Percentiles rank a stretch among this genome's conserved stretches.
Conservation (phyloP, 331 rosid species). For the Quercus lobata region DNA sequence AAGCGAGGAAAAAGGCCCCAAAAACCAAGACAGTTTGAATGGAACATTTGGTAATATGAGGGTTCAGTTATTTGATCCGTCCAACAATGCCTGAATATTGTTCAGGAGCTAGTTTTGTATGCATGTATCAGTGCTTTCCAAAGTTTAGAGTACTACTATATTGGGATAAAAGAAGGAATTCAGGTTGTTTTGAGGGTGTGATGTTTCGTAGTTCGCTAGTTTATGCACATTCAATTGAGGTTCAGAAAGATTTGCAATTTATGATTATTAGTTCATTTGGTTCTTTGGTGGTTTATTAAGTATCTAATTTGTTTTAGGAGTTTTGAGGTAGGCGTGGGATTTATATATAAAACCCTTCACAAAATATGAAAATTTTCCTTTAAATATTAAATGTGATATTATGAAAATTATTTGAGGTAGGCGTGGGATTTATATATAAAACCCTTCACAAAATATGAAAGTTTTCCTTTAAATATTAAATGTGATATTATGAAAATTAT, state of each 20-base stretch:
- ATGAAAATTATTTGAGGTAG: not conserved
- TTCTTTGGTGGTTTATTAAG: not conserved
- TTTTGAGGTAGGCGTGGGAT: not conserved
- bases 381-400: no score
- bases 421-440: not conserved
- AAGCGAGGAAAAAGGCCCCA: constrained; percentile 37
- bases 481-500: no score
- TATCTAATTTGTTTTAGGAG: not conserved
- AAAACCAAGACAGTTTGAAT: constrained; percentile 48
- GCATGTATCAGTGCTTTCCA: constrained; percentile 1
- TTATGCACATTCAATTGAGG: constrained; percentile 18
- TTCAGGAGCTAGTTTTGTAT: constrained; percentile 26
- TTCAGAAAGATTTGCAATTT: constrained; percentile 1
- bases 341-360: not conserved
- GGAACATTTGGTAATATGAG: not conserved
- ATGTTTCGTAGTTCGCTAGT: not conserved
- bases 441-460: no score
- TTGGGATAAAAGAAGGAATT: not conserved
- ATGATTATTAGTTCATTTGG: not conserved
- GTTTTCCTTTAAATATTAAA: no score
- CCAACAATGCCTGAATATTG: constrained; percentile 1
- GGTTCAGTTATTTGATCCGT: constrained; percentile 1
- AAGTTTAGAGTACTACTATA: constrained; percentile 1
- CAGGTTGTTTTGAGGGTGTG: constrained; percentile 12
- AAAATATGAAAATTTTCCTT: no score